Evolutionary conservation across 805 yeast species (phyloP), one percentile per base, ranked within the genome.

Genomic region (Candida railenensis): DNA sequence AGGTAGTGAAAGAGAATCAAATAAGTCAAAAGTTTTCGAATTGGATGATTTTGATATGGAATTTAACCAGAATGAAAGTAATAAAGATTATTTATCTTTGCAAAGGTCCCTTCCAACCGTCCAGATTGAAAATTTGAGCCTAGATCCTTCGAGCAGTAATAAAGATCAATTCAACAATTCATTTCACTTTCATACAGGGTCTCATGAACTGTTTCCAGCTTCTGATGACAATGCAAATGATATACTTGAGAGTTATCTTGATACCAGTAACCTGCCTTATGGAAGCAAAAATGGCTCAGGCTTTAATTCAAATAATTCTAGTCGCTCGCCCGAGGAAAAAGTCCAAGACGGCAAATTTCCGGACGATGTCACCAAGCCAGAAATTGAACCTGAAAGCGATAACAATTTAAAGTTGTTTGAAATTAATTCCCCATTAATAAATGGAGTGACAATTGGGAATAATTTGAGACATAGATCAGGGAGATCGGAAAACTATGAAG

Each of bases 401-500:
- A 11, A 25, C 30, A 25, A 25, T 25, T 25, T 25, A 25, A 25
- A 25, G 11, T 11, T 25, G 9, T 25, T 25, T 25, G 71, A 66
- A 37, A 41, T 62, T 8, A 52, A 52, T 41, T 62, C 68, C 16
- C 73, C 73, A 2, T 42, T 66, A 5, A 61, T 67, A 12, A 66
- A 63, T 46, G 73, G 73, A 0, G 50, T 67, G 21, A 66, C 67
- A 1, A 46, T 66, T 8, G 71, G 71, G 2, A 51, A 54, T 16
- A 63, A 58, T 47, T 43, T 58, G 32, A 42, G 58, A 14, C 63
- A 62, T 43, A 42, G 66, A 40, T 11, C 37, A 3, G 40, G 47
- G 5, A 39, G 42, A 34, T 19, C 39, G 18, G 21, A 36, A 15
- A 36, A 7, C 3, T 18, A 9, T 16, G 19, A 16, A 14, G 39